Conservation (phyloP, 1,284 basidiomycete species). For the Volvariella surrecta region DNA sequence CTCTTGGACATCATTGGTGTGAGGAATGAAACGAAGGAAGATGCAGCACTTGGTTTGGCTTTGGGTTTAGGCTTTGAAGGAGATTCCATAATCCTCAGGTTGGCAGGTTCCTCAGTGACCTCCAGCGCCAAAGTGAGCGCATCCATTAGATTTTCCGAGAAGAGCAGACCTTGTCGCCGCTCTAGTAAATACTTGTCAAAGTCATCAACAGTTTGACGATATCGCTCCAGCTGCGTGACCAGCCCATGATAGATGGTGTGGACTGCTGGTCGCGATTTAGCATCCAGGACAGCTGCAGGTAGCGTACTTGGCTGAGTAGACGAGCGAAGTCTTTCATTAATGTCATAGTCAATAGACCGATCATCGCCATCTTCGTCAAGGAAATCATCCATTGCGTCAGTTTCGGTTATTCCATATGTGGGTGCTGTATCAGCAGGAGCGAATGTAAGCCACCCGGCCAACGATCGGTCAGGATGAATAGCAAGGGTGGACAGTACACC, state of each 20-base stretch:
- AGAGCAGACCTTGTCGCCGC: constrained; percentile 82
- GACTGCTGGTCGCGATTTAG: constrained; percentile 65
- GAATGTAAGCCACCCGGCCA: constrained; percentile 84
- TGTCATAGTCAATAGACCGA: constrained; percentile 66
- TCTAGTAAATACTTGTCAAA: constrained; percentile 86
- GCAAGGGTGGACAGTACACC: constrained; percentile 75
- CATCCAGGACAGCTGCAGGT: constrained; percentile 60
- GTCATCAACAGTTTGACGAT: constrained; percentile 62
- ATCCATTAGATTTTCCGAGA: constrained; percentile 89
- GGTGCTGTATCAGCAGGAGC: constrained; percentile 30
- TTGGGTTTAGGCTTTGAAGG: constrained; percentile 36
- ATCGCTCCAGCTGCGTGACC: constrained; percentile 71
- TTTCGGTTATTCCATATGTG: constrained; percentile 11
- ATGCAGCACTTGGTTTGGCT: constrained; percentile 39
- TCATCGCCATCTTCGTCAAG: constrained; percentile 56
- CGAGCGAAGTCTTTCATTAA: constrained; percentile 52
- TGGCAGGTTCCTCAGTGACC: constrained; percentile 35
- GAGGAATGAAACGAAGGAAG: constrained; percentile 68
- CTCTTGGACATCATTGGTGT: constrained; percentile 64
- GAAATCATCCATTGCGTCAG: constrained; percentile 18
- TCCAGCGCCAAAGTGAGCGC: constrained; percentile 74
- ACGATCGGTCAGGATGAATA: constrained; percentile 75
- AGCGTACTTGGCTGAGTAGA: constrained; percentile 43
- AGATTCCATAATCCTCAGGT: constrained; percentile 11
- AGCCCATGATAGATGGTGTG: constrained; percentile 75